These are phyloP conservation scores for Chaetomiaceae sp. DNA, from an alignment of 2,329 filamentous ascomycete genomes.

Conservation along the genomic window DNA sequence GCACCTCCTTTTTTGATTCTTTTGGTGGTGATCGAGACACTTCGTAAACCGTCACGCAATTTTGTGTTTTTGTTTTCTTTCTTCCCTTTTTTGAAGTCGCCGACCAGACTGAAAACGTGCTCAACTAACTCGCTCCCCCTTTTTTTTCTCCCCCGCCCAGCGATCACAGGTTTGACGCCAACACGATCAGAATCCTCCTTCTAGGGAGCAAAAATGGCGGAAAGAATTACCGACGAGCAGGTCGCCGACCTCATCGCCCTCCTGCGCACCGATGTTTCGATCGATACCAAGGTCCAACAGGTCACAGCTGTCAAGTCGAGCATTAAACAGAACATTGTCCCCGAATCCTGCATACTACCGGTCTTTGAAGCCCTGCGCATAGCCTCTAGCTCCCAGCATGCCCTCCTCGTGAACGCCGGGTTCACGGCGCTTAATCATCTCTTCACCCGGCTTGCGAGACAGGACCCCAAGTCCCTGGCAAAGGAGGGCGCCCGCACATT, in stretches of 20 bases:
- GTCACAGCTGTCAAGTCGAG: slow-evolving; percentile 75
- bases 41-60: background rate
- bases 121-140: background rate
- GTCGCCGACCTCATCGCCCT: slow-evolving; percentile 39
- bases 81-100: slow-evolving; percentile 17
- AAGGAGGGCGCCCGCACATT: slow-evolving; percentile 69
- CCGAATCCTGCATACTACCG: slow-evolving; percentile 63
- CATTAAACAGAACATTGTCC: slow-evolving; percentile 91
- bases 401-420: slow-evolving; percentile 72
- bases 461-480: slow-evolving; percentile 70
- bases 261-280: slow-evolving; percentile 50
- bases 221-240: slow-evolving; percentile 36
- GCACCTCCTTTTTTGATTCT: background rate
- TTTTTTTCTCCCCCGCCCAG: background rate
- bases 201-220: slow-evolving; percentile 31
- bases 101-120: background rate
- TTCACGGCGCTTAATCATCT: slow-evolving; percentile 87
- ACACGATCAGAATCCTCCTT: slow-evolving; percentile 8
- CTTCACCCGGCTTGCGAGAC: slow-evolving; percentile 77
- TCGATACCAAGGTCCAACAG: slow-evolving; percentile 58
- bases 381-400: slow-evolving; percentile 72
- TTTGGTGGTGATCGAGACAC: background rate
- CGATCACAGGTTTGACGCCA: slow-evolving; percentile 7
- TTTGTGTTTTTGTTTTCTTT: slow-evolving; percentile 23
- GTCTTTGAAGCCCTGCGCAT: slow-evolving; percentile 79